Base-by-base conservation (phyloP, 805 yeast genomes). In the Wickerhamomyces strasburgensis region DNA sequence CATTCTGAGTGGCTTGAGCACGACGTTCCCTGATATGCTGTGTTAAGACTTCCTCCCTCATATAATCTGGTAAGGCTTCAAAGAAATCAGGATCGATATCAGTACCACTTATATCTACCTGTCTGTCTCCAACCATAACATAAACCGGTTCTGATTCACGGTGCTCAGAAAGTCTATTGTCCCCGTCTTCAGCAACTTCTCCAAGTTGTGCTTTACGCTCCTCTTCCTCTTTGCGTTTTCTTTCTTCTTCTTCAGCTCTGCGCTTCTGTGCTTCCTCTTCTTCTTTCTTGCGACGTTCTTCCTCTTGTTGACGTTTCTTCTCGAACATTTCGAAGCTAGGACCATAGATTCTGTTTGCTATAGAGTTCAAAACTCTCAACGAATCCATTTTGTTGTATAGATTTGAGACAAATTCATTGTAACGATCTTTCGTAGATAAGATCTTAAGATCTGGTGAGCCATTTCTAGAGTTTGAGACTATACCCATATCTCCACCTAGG, bases 11-110 rank as follows among this genome's bases (percentile, higher is more conserved):
- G 2, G 72, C 84, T 63, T 66, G 75, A 30, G 68, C 81, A 42
- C 93, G 68, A 40, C 89, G 67, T 47, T 85, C 93, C 29, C 88
- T 65, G 6, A 87, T 65, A 52, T 88, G 95, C 44, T 87, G 90
- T 0, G 89, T 76, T 53, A 85, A 79, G 0, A 88, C 97, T 52
- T 89, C 96, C 44, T 87, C 95, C 34, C 96, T 68, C 84, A 89
- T 84, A 36, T 85, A 93, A 30, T 86, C 95, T 0, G 97, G 97
- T 26, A 89, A 68, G 0, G 96, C 96, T 49, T 81, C 83, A 42
- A 89, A 67, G 56, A 87, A 89, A 47, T 84, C 90, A 0, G 95
- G 95, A 60, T 89, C 97, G 40, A 89, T 86, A 37, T 85, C 96
- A 3, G 95, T 80, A 0, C 93, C 95, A 28, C 89, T 74, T 26